Conservation (phyloP, 2,329 filamentous ascomycete species). For the Diplocarpon mali region DNA sequence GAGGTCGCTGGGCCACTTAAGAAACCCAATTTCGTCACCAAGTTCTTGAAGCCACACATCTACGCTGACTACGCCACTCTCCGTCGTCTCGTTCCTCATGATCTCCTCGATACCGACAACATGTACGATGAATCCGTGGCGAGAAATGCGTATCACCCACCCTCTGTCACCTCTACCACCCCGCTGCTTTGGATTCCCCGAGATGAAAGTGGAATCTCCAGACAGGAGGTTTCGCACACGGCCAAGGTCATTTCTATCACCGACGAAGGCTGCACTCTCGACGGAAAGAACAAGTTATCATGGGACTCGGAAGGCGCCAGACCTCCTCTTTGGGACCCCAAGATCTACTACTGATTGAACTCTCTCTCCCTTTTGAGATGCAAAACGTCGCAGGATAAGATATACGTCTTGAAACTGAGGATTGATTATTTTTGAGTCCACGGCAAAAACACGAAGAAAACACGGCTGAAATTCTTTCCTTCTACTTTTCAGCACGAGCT, state of each 20-base stretch:
- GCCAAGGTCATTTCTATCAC: slow-evolving; percentile 64
- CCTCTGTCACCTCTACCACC: slow-evolving; percentile 48
- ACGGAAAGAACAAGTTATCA: slow-evolving; percentile 57
- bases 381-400: too few species aligned
- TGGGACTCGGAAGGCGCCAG: slow-evolving; percentile 45
- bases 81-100: slow-evolving; percentile 55
- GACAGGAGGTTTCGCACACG: slow-evolving; percentile 67
- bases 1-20: slow-evolving; percentile 29
- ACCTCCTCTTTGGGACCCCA: slow-evolving; percentile 49
- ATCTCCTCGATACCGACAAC: slow-evolving; percentile 34
- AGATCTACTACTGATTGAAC: slow-evolving; percentile 27
- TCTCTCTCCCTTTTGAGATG: too few species aligned
- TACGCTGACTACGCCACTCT: slow-evolving; percentile 63
- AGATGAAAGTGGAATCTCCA: slow-evolving; percentile 62
- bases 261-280: slow-evolving; percentile 61
- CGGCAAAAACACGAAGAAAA: too few species aligned
- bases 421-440: too few species aligned
- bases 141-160: slow-evolving; percentile 62
- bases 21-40: slow-evolving; percentile 47
- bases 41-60: slow-evolving; percentile 68
- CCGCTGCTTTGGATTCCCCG: slow-evolving; percentile 79
- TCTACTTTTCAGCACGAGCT: too few species aligned
- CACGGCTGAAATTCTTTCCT: too few species aligned
- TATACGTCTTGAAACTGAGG: too few species aligned
- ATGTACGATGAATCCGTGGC: slow-evolving; percentile 51